phyloP scores from a whole-genome alignment of 331 rosid species.

The Spiraea crenata region DNA sequence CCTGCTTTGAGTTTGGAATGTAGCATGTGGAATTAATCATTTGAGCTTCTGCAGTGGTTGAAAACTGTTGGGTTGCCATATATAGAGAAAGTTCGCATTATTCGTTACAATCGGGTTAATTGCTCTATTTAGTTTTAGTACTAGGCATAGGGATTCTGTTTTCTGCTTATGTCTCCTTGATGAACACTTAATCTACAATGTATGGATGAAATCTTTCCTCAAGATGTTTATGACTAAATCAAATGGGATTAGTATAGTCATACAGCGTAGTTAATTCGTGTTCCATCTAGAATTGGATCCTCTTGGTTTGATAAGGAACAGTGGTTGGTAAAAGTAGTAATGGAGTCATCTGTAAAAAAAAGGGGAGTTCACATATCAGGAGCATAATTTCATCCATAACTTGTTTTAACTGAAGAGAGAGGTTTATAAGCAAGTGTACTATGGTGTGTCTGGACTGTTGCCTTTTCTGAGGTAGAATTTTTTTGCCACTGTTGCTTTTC shows the following conservation, averaged over 20 bases:
- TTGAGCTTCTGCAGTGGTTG: neutral
- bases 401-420: neutral
- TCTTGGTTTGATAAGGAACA: neutral
- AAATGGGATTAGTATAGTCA: neutral
- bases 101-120: neutral
- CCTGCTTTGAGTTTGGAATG: neutral
- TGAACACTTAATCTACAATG: neutral
- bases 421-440: neutral
- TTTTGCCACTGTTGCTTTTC: neutral
- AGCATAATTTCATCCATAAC: neutral
- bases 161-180: neutral
- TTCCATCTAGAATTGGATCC: neutral
- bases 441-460: conserved; percentile 4
- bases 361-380: neutral
- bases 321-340: neutral
- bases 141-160: neutral
- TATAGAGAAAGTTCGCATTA: neutral
- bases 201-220: neutral
- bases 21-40: neutral
- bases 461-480: neutral
- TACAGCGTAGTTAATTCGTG: neutral
- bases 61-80: neutral
- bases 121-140: neutral
- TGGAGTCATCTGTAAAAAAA: neutral
- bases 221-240: neutral